Percentiles rank a stretch among this genome's conserved stretches.
Conservation (phyloP, 2,329 filamentous ascomycete genomes). For the Cladosporium sphaerospermum region DNA sequence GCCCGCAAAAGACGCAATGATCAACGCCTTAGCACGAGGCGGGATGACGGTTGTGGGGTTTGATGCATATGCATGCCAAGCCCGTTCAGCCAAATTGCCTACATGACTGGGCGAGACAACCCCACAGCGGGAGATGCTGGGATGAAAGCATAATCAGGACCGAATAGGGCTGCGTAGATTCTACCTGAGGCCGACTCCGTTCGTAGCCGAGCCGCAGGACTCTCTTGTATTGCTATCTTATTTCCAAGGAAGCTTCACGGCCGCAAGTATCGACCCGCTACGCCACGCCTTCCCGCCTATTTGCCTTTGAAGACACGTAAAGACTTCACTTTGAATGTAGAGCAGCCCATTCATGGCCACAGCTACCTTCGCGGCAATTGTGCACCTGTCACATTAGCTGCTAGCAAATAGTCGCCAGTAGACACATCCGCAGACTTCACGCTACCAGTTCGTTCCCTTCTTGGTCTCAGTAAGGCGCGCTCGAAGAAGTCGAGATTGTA, state of each 20-base stretch:
- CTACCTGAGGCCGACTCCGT: neutral
- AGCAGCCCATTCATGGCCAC: neutral
- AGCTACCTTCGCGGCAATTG: too few relatives aligned
- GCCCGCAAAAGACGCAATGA: neutral
- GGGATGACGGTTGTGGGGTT: too few relatives aligned
- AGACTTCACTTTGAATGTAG: neutral
- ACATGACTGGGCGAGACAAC: neutral
- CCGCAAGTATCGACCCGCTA: neutral
- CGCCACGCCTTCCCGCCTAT: neutral
- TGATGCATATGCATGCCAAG: too few relatives aligned
- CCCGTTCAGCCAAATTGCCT: neutral
- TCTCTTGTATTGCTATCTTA: neutral
- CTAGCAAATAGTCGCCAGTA: neutral
- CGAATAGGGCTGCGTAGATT: neutral
- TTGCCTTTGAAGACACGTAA: neutral
- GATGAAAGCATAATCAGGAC: neutral
- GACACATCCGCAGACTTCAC: neutral
- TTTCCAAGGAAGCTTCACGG: neutral
- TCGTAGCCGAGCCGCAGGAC: neutral
- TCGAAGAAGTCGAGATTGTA: neutral
- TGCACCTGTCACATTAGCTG: neutral
- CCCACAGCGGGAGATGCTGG: neutral
- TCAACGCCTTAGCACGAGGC: neutral
- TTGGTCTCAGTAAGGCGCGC: neutral
- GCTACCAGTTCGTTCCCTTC: too few relatives aligned